Conservation (phyloP, 495 filamentous ascomycete genomes). For the Clavariopsis aquatica region DNA sequence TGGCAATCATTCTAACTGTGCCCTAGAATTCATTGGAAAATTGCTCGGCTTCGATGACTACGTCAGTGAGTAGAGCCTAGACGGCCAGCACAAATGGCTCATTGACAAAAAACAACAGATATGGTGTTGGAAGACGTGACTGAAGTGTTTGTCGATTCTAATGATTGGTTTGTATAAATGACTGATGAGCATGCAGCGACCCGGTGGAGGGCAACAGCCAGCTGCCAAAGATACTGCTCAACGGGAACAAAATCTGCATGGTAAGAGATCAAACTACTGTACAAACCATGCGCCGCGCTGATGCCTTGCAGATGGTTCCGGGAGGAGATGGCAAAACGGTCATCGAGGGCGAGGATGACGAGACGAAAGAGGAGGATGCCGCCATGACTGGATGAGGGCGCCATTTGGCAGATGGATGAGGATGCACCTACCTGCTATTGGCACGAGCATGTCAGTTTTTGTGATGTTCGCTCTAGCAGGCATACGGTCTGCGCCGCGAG, state of each 20-base stretch:
- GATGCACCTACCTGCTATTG: neutral
- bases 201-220: conserved; percentile 83
- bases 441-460: neutral
- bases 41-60: conserved; percentile 97
- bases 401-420: neutral
- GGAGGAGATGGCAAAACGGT: conserved; percentile 67
- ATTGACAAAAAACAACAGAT: conserved; percentile 57
- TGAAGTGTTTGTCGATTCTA: conserved; percentile 71
- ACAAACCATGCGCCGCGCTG: neutral
- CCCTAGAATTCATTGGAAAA: conserved; percentile 86
- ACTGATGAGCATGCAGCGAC: conserved; percentile 60
- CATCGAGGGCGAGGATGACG: conserved; percentile 2
- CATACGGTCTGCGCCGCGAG: neutral
- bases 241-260: conserved; percentile 99
- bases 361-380: neutral
- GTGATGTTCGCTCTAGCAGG: neutral
- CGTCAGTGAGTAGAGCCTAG: conserved; percentile 77
- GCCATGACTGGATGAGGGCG: neutral
- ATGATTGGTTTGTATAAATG: neutral
- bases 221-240: conserved; percentile 90
- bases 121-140: conserved; percentile 98
- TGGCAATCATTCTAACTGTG: conserved; percentile 9
- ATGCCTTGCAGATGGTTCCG: conserved; percentile 68
- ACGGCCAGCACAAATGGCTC: neutral
- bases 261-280: conserved; percentile 48